Base-by-base conservation (phyloP, 345 rosid genomes). In the Gossypium raimondii region DNA sequence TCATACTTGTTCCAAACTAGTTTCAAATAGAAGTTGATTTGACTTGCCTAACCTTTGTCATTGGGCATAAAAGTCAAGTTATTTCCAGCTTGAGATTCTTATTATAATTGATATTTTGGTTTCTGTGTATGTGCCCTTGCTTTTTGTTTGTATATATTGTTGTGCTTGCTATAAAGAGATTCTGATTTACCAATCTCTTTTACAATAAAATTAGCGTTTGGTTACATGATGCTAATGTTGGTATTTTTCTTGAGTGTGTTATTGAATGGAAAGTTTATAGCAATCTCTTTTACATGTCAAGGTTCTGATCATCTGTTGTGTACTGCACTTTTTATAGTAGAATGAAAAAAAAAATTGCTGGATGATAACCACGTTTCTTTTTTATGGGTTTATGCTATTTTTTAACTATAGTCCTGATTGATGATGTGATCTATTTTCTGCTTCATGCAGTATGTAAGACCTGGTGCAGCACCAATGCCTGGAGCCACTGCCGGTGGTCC, bases 401-500 rank as follows among this genome's bases (percentile, higher is more conserved):
- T 0, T 64, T 67, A n/a, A 52, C 61, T 27, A 81, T 74, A 75
- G 57, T 73, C 73, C 47, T 34, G 56, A 51, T 78, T 77, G 65
- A 66, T 45, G 13, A 29, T 57, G 29, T 75, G 47, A 27, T 59
- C 38, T 75, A 48, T 73, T 81, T 75, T 86, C 74, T 81, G 77
- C 78, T 67, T 63, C 51, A 68, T 88, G 93, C 89, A 96, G 99
- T 96, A 96, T 86, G 98, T 93, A 76, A 96, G 99, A 78, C 99
- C 98, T 14, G 98, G 97, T 78, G 97, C 95, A 38, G 82, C 89
- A 62, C 90, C 93, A 22, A 84, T 89, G 12, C 92, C 94, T 80
- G 98, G 93, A 86, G 83, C 85, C 59, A 70, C 84, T 69, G 29
- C 84, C 63, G 72, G 80, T 84, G 84, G 79, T 80, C 83, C 85